Evolutionary conservation across 208 protist genomes (phyloP).

Genomic region (Entamoeba invadens): DNA sequence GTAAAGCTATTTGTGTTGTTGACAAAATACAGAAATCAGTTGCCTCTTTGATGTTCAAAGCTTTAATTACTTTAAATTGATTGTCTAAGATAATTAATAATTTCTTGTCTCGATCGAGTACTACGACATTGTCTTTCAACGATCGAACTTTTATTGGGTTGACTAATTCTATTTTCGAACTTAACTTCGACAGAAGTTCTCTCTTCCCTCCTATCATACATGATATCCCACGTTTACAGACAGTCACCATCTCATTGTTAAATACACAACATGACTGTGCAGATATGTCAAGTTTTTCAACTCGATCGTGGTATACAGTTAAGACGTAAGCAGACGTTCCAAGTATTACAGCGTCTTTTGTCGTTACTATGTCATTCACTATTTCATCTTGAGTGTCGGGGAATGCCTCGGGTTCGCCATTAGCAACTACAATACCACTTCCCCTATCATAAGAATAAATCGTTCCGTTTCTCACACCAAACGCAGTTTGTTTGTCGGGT

Average conservation of each 20-base stretch:
- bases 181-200: neutral
- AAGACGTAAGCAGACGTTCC: neutral
- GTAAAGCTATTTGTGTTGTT: neutral
- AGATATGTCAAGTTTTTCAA: neutral
- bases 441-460: neutral
- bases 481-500: neutral
- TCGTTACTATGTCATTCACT: neutral
- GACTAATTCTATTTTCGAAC: neutral
- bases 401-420: neutral
- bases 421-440: neutral
- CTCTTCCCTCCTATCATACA: neutral
- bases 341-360: neutral
- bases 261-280: neutral
- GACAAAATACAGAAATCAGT: neutral
- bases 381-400: neutral
- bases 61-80: neutral
- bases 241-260: neutral
- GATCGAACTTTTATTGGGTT: neutral
- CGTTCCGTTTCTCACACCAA: neutral
- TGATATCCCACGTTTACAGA: neutral
- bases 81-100: neutral
- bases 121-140: neutral
- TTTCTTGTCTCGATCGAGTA: neutral
- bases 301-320: neutral
- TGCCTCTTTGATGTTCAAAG: neutral